Evolutionary conservation across 345 rosid genomes (phyloP), one percentile per base, ranked within the genome.

Genomic region (Lepidium sativum): DNA sequence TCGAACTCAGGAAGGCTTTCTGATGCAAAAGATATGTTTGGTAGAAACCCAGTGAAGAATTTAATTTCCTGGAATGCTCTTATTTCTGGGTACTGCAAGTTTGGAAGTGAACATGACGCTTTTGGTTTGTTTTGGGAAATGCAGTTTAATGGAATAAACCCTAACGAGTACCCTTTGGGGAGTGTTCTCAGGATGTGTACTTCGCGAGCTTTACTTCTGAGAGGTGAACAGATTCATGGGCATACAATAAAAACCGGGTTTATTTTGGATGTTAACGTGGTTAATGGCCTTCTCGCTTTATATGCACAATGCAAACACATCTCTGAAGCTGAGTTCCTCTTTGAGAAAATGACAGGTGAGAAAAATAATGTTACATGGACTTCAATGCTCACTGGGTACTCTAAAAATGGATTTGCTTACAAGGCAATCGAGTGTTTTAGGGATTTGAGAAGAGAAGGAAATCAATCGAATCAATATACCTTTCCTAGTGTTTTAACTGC

Each of bases 21-120:
- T 34, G 97, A 87, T 67, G 99, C 95, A 3, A 55, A 62, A 17
- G 45, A 58, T 14, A 39, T 89, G 32, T 87, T 92, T 50, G 49
- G 37, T 49, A 75, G 67, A 6, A 54, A 80, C 61, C 94, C 94
- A 9, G 17, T 27, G 7, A 87, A 74, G 83, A 82, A 80, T 56
- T 79, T 82, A n/a, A 72, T 90, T 55, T 79, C 95, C 3, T 90
- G 97, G 97, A 83, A 90, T 21, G 80, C 87, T 53, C 83, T 94
- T 20, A 79, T 94, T 61, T 86, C 96, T 6, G 99, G 96, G 73
- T 82, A 77, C 71, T 78, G 89, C 63, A 75, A 71, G 54, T 38
- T 60, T 42, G 87, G 84, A 34, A 59, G 40, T 44, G 79, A 79
- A 61, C 60, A 45, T 44, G 91, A 90, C 81, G 84, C 87, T 54